Evolutionary conservation across 768 basidiomycete genomes (phyloP), one percentile per base, ranked within the genome.

Genomic region (Termitomyces eurrhizus): DNA sequence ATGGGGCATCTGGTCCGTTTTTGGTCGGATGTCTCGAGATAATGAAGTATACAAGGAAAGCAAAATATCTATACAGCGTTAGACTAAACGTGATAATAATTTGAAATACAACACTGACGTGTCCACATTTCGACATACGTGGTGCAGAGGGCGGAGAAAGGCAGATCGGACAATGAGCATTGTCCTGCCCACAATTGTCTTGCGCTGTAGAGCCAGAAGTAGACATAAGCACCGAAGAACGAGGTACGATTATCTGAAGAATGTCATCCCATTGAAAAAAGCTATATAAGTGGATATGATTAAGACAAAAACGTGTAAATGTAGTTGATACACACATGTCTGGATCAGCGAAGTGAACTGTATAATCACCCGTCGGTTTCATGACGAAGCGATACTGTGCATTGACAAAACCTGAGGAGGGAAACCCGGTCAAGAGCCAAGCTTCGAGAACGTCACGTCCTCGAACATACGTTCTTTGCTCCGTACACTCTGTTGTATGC

Each of bases 191-290:
- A 65, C 76, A 77, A 18, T 71, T 70, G 61, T 65, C 61, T 65
- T 73, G 70, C 55, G 78, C 79, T 48, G 77, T 77, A 55, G 73
- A 73, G 52, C 78, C 75, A 50, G 84, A 74, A 61, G 88, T 87
- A 66, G 86, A 84, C 53, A 87, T 83, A 56, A 91, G 79, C 44
- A 89, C 85, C 58, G 90, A 90, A 57, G 86, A 83, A 61, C 90
- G 91, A 57, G 95, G 92, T 66, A 98, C 87, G 69, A 98, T 86
- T 62, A 99, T 86, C 74, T 99, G 97, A 9, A 97, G 79, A 67
- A 99, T 91, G 74, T 98, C 93, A 18, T 90, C 85, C 94, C 95
- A 97, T 78, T 95, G 92, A 72, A 96, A 92, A 77, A 90, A 95
- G 68, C 95, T 97, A 62, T 48, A 57, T 48, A 57, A 57, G 58